phyloP scores from a whole-genome alignment of 208 protist genomes.

The Wallacemonas rigidus region DNA sequence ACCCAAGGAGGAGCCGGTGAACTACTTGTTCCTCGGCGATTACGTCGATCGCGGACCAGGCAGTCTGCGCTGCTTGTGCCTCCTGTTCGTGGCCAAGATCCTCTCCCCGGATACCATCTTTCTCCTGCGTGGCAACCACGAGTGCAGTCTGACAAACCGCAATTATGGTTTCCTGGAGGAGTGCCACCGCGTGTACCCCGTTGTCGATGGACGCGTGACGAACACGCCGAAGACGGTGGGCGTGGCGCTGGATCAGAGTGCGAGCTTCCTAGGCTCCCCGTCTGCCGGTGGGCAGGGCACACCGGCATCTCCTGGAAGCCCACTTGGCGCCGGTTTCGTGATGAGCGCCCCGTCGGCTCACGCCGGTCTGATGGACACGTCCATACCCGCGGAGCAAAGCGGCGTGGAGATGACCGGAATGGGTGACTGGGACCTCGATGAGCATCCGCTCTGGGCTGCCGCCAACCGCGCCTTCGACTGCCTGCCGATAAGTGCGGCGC shows the following conservation, averaged over 20 bases:
- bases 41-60: constrained; percentile 99
- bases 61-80: constrained; percentile 93
- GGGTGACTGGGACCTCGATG: constrained; percentile 57
- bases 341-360: background rate
- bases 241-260: constrained; percentile 8
- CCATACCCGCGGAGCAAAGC: background rate
- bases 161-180: constrained; percentile 99
- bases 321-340: background rate
- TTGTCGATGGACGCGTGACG: constrained; percentile 49
- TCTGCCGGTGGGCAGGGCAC: background rate
- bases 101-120: constrained; percentile 98
- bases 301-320: too few relatives aligned
- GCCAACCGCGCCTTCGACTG: constrained; percentile 77
- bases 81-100: constrained; percentile 97
- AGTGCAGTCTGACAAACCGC: constrained; percentile 98
- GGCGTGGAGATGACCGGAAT: constrained; percentile 4
- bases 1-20: constrained; percentile 21
- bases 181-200: constrained; percentile 91
- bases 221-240: constrained; percentile 21
- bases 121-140: constrained; percentile 99
- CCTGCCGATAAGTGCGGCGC: constrained; percentile 94
- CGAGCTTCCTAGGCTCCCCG: constrained; percentile 8
- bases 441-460: constrained; percentile 76
- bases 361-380: background rate
- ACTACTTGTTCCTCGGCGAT: constrained; percentile 99